Evolutionary conservation across 2,329 filamentous ascomycete genomes (phyloP), one percentile per base, ranked within the genome.

Genomic region (Pseudocercospora fijiensis): DNA sequence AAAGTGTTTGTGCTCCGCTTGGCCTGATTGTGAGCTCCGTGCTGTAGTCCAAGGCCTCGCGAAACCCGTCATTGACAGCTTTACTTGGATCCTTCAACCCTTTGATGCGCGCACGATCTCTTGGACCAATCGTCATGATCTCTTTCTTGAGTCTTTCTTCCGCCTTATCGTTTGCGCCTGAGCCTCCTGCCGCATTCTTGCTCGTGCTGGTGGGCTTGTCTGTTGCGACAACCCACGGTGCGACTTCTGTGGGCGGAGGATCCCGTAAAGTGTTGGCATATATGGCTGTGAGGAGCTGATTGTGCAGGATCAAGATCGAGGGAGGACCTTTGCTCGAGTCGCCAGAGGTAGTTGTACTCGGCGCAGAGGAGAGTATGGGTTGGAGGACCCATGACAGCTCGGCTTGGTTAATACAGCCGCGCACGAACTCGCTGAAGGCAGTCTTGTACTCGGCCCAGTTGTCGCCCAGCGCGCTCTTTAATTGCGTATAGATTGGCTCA

Each of bases 131-230:
- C 61, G 84, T 81, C 86, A 88, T 89, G 13, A 88, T 81, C 76
- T 89, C 86, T 27, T 81, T 81, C 76, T 88, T 88, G 57, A 88
- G 75, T 67, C 86, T 76, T 74, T 88, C 86, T 73, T 88, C 86
- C 47, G 83, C 82, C 60, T 84, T 84, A 78, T 88, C 86, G 55
- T 84, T 85, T 20, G 82, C 73, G 33, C 80, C 78, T 13, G 82
- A 81, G n/a, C 70, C 70, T 4, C 71, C 69, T 41, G 66, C 67
- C 16, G 71, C 70, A 58, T 65, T 70, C 70, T 89, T 86, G 4
- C 91, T 89, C 16, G 90, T 92, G 58, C 86, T 83, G 45, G 79
- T 88, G 56, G 86, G 87, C 18, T 94, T 96, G 66, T 95, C 94
- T 66, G 85, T 86, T 33, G 85, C 85, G 43, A 84, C 84, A 55